Base-by-base conservation (phyloP, 2,329 filamentous ascomycete species). In the Leptosphaerulina australis region DNA sequence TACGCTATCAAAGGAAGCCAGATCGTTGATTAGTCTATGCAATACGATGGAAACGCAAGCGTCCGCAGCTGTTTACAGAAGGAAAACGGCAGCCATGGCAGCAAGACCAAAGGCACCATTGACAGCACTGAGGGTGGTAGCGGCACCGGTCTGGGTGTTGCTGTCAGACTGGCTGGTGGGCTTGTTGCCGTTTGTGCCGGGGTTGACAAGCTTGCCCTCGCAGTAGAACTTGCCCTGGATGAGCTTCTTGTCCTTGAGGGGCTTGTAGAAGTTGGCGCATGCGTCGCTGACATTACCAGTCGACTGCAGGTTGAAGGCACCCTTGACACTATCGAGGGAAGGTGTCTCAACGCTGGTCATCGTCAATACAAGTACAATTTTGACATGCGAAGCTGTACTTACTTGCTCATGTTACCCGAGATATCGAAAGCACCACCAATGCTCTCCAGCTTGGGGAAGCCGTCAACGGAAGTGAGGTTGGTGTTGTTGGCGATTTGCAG, bases 401-500 rank as follows among this genome's bases (percentile, higher is more conserved):
- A 95, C 91, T 83, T 80, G 57, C 85, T 82, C 75, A 97, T 95
- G 79, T 85, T 88, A 67, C 94, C 94, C 65, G 86, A 86, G 73
- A 96, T 84, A 73, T 91, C 87, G 69, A 97, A 81, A 66, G 90
- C 91, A 77, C 92, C 93, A 58, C 63, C 83, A 51, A 97, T 84
- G 46, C 78, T 83, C 69, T 83, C 70, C 21, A 99, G 83, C 58
- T 79, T 71, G 55, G 82, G 81, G 76, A 97, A 88, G 25, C 84
- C 84, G 58, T 82, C 75, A 48, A 97, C 80, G 53, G 77, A 71
- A 48, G 75, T 63, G 25, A 97, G 82, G 47, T 80, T 78, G 54
- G 90, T 90, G 86, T 97, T 97, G 84, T 96, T 96, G 76, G 89
- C 87, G 69, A 99, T 84, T 63, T 88, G 85, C 72, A 96, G 83